phyloP scores from a whole-genome alignment of 257 asterid species.

The Solanum medicagineum region DNA sequence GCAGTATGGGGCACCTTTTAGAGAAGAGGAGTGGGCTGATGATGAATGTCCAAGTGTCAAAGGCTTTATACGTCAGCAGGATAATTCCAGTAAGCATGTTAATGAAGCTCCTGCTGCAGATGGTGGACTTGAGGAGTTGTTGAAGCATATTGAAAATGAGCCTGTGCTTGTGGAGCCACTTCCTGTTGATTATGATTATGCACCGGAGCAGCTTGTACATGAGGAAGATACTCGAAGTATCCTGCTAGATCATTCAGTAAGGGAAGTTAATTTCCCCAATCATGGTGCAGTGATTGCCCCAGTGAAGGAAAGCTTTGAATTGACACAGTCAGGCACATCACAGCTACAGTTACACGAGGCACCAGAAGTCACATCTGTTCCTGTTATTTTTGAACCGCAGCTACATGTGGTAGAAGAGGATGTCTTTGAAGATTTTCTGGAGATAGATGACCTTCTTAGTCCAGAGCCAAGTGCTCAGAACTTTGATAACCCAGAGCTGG shows the following conservation, averaged over 20 bases:
- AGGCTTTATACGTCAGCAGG: constrained; percentile 6
- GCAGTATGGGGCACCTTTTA: constrained; percentile 88
- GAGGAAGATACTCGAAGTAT: constrained; percentile 30
- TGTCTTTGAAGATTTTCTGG: constrained; percentile 67
- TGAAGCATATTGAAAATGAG: constrained; percentile 33
- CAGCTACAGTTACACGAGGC: constrained; percentile 32
- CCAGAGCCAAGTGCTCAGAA: constrained; percentile 22
- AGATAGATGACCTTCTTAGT: constrained; percentile 57
- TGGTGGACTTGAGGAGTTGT: constrained; percentile 39
- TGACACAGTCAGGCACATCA: constrained; percentile 28
- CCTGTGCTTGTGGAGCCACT: constrained; percentile 15
- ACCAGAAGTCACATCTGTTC: constrained; percentile 46
- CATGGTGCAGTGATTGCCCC: constrained; percentile 1
- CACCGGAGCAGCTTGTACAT: constrained; percentile 15
- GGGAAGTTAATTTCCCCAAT: constrained; percentile 15
- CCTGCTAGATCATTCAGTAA: constrained; percentile 16
- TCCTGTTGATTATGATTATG: constrained; percentile 12
- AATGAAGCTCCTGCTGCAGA: constrained; percentile 6
- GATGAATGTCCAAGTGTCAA: constrained; percentile 25
- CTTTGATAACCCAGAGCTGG: background rate
- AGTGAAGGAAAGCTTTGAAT: constrained; percentile 28
- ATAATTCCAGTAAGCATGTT: constrained; percentile 7
- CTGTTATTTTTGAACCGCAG: constrained; percentile 2
- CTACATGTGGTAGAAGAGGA: constrained; percentile 24
- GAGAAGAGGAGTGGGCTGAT: constrained; percentile 85